Conservation (phyloP, 2,329 filamentous ascomycete genomes). For the Talaromyces amestolkiae region DNA sequence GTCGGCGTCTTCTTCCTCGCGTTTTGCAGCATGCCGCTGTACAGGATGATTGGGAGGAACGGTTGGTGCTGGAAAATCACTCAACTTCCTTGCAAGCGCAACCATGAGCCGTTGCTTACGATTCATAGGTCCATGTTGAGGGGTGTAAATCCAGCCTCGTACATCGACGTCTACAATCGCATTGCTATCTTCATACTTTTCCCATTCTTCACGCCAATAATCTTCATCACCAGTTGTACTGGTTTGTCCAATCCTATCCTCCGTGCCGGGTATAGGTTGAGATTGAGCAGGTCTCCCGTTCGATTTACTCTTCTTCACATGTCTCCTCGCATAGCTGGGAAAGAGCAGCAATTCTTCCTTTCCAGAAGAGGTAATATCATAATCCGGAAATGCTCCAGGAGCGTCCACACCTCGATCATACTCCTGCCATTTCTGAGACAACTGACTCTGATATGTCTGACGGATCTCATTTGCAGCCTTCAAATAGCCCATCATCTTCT, state of each 20-base stretch:
- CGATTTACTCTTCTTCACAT: constrained; percentile 55
- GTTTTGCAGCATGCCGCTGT: constrained; percentile 50
- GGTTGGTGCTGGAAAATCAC: constrained; percentile 59
- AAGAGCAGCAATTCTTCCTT: constrained; percentile 94
- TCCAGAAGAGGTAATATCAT: constrained; percentile 73
- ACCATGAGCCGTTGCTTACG: constrained; percentile 84
- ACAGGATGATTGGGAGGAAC: constrained; percentile 24
- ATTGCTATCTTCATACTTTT: constrained; percentile 74
- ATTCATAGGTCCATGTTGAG: constrained; percentile 78
- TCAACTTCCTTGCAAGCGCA: constrained; percentile 80
- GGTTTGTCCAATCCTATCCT: constrained; percentile 41
- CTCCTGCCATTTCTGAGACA: constrained; percentile 46
- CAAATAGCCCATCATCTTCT: constrained; percentile 71
- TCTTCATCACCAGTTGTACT: constrained; percentile 60
- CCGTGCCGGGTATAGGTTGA: constrained; percentile 27
- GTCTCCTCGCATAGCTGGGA: constrained; percentile 82
- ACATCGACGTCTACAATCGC: constrained; percentile 93
- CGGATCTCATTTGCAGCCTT: constrained; percentile 70
- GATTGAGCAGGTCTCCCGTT: constrained; percentile 30
- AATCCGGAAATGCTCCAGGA: constrained; percentile 78
- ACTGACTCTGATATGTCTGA: constrained; percentile 62
- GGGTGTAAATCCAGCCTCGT: constrained; percentile 89
- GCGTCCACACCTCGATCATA: constrained; percentile 54
- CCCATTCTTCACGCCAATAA: constrained; percentile 77
- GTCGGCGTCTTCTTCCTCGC: constrained; percentile 66